Evolutionary conservation across 2,329 filamentous ascomycete species (phyloP), one percentile per base, ranked within the genome.

Genomic region (Alternaria arborescens): DNA sequence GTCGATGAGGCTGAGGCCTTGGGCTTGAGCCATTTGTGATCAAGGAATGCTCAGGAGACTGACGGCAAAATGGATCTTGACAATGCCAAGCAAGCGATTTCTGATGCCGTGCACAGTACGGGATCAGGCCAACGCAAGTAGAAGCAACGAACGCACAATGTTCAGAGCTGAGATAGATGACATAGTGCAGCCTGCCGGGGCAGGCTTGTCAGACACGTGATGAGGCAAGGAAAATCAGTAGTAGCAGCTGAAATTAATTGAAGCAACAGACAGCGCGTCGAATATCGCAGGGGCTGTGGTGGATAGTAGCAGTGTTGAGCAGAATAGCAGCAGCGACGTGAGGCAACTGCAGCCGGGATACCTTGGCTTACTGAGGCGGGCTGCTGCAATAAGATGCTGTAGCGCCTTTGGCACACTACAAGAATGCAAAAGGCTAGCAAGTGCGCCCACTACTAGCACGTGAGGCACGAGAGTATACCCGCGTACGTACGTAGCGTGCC

Each of bases 11-110:
- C 70, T 67, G 38, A 68, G 61, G 42, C 65, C 62, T 53, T 73
- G 74, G 26, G 75, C 61, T 58, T 73, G 70, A 10, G 71, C 71
- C 75, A 77, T 77, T n/a, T 36, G 11, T 42, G 26, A 34, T 34
- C 7, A 52, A 38, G 16, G 51, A 30, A 28, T 52, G 30, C 47
- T 28, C 42, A 48, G 44, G 40, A 52, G 51, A 24, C 18, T 41
- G 58, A 53, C 52, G 30, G 48, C 32, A 38, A 47, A 8, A 47
- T 32, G 32, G 43, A 52, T 28, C 26, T 44, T 28, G 52, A 62
- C 42, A 40, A 46, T 41, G 40, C 58, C 55, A 63, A 54, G 60
- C 32, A 32, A 20, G 48, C 34, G 12, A 30, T 30, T 52, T 44
- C n/a, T 43, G 44, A 34, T 52, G 30, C 42, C 24, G 36, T 51